Percentiles rank a stretch among this genome's conserved stretches.
These are phyloP conservation scores for Globisporangium ultimum DNA, from an alignment of 352 stramenopile genomes.

Conservation along the genomic window DNA sequence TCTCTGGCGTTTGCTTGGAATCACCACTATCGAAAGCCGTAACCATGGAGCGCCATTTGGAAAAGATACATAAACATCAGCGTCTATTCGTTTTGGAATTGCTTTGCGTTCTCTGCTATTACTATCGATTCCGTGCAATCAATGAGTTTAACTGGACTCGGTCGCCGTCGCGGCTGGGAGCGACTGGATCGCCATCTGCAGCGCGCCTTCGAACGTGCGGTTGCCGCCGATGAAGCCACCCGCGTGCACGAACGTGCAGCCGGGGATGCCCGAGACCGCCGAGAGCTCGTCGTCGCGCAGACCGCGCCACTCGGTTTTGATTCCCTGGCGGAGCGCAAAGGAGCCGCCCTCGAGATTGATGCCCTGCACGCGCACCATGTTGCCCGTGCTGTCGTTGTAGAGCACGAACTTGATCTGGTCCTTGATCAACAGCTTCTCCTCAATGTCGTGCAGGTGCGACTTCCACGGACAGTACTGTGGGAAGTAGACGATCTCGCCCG, in stretches of 20 bases:
- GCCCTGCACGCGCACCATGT: constrained; percentile 95
- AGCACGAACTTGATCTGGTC: constrained; percentile 97
- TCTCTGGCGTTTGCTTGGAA: no score
- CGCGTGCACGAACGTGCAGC: constrained; percentile 96
- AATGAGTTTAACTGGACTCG: no score
- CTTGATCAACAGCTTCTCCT: constrained; percentile 86
- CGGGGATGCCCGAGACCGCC: constrained; percentile 85
- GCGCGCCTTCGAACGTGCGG: constrained; percentile 92
- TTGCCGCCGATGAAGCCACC: constrained; percentile 99
- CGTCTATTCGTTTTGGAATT: no score
- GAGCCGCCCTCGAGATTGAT: constrained; percentile 91
- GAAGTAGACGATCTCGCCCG: constrained; percentile 93
- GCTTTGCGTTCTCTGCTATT: no score
- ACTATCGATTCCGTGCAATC: no score
- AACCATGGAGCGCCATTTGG: no score
- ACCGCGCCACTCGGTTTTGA: constrained; percentile 93
- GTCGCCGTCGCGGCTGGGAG: constrained; percentile 14
- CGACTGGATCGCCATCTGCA: constrained; percentile 91
- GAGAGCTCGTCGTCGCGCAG: constrained; percentile 93
- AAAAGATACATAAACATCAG: no score
- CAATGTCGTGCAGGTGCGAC: constrained; percentile 95
- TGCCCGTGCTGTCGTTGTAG: constrained; percentile 91
- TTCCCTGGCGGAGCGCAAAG: constrained; percentile 92
- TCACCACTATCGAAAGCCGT: no score
- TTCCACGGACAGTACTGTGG: constrained; percentile 94